Percentiles rank a stretch among this genome's conserved stretches.
phyloP scores from a whole-genome alignment of 2,329 filamentous ascomycete species.

The Alternaria sp. region DNA sequence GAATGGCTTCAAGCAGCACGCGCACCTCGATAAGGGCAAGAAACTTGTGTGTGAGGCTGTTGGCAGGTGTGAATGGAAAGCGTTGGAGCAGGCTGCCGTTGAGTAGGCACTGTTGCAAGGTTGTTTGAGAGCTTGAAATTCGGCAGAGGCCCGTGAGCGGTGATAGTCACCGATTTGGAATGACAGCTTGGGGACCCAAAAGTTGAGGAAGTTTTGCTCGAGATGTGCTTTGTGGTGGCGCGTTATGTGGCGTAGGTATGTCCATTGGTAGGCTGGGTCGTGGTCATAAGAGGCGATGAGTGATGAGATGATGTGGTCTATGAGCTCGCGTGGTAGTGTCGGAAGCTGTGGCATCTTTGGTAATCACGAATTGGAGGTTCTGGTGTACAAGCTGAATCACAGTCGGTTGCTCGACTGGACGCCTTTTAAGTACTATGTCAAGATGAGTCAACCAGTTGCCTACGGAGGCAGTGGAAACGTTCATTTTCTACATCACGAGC shows the following conservation, averaged over 20 bases:
- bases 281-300: conserved; percentile 9
- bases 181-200: conserved; percentile 10
- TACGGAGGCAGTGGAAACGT: background rate
- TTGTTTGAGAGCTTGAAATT: background rate
- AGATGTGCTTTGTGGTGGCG: conserved; percentile 2
- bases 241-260: conserved; percentile 11
- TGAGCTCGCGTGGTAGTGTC: conserved; percentile 11
- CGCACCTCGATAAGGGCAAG: too few relatives aligned
- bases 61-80: too few relatives aligned
- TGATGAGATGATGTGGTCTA: conserved; percentile 12
- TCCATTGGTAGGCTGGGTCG: conserved; percentile 19
- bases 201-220: conserved; percentile 10
- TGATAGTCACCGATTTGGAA: background rate
- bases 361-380: background rate
- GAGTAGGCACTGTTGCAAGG: too few relatives aligned
- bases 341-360: background rate
- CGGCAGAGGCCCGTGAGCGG: background rate
- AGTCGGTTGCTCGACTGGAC: background rate
- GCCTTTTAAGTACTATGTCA: background rate
- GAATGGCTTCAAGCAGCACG: too few relatives aligned
- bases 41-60: too few relatives aligned
- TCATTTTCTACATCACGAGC: background rate
- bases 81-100: too few relatives aligned
- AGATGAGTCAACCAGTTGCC: background rate
- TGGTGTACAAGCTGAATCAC: too few relatives aligned